Evolutionary conservation across 2,329 filamentous ascomycete species (phyloP).

Genomic region (Alternaria hordeiaustralica): DNA sequence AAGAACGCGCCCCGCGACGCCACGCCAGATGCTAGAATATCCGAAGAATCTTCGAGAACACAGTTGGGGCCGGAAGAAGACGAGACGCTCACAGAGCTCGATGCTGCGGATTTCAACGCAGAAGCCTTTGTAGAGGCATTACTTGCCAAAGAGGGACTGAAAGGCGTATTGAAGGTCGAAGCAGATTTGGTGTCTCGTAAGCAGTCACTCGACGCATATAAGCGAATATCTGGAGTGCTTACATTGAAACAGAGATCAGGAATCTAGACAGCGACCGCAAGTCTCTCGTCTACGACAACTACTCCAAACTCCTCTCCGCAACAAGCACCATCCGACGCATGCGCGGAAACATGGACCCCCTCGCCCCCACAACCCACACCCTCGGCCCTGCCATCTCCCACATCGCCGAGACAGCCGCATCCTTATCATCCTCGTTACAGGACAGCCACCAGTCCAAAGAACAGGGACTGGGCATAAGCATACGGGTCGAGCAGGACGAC

Average conservation of each 20-base stretch:
- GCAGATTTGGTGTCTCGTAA: conserved; percentile 66
- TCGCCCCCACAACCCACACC: conserved; percentile 75
- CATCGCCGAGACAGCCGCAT: conserved; percentile 68
- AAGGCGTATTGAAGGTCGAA: conserved; percentile 74
- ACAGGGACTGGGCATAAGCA: conserved; percentile 33
- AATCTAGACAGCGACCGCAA: conserved; percentile 96
- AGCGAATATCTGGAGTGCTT: not conserved
- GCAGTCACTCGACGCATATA: conserved; percentile 10
- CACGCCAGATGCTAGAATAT: conserved; percentile 33
- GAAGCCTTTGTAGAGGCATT: conserved; percentile 70
- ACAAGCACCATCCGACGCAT: conserved; percentile 95
- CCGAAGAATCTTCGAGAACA: conserved; percentile 38
- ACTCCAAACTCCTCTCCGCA: conserved; percentile 93
- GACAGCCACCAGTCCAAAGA: conserved; percentile 30
- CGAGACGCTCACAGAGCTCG: conserved; percentile 71
- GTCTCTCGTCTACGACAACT: conserved; percentile 97
- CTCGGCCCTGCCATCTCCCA: conserved; percentile 76
- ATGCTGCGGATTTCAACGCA: conserved; percentile 74
- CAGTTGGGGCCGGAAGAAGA: conserved; percentile 56
- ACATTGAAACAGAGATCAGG: conserved; percentile 68
- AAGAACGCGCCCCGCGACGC: conserved; percentile 54
- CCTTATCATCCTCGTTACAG: conserved; percentile 49
- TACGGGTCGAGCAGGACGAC: conserved; percentile 29
- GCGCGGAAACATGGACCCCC: conserved; percentile 79
- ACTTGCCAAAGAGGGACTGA: conserved; percentile 67